Percentiles rank a stretch among this genome's conserved stretches.
phyloP scores from a whole-genome alignment of 208 protist genomes.

The Trypanosoma cruzi region DNA sequence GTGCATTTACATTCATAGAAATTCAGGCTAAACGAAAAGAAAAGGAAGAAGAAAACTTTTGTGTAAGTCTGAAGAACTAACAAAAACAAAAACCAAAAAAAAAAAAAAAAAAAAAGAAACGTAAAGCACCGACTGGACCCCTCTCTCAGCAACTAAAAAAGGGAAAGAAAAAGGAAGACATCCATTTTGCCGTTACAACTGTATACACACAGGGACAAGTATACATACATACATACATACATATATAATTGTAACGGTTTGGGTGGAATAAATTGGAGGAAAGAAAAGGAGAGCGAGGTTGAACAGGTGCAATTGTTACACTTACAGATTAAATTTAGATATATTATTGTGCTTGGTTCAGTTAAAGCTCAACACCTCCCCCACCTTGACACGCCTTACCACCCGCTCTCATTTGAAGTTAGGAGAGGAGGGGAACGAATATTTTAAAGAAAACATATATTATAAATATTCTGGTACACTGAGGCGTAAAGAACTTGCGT shows the following conservation, averaged over 20 bases:
- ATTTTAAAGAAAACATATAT: not conserved
- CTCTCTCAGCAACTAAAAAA: constrained; percentile 20
- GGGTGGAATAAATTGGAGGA: not conserved
- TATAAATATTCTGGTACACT: not conserved
- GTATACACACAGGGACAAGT: not conserved
- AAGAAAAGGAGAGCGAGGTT: not conserved
- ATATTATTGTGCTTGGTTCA: not conserved
- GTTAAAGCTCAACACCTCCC: not conserved
- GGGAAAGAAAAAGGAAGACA: constrained; percentile 15
- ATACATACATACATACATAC: constrained; percentile 11
- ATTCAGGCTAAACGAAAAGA: too few relatives aligned
- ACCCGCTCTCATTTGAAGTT: not conserved
- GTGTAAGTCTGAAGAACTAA: not conserved
- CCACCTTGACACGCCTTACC: not conserved
- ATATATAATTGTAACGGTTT: not conserved
- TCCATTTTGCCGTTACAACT: not conserved
- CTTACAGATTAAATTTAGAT: not conserved
- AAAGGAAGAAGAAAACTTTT: not conserved
- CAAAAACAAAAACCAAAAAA: too few relatives aligned
- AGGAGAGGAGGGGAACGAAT: not conserved
- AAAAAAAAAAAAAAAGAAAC: too few relatives aligned
- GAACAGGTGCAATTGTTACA: not conserved
- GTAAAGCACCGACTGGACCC: too few relatives aligned
- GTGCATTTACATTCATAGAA: constrained; percentile 1
- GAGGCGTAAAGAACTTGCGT: not conserved